phyloP scores from a whole-genome alignment of 208 protist genomes.

The Crithidia mellificae region DNA sequence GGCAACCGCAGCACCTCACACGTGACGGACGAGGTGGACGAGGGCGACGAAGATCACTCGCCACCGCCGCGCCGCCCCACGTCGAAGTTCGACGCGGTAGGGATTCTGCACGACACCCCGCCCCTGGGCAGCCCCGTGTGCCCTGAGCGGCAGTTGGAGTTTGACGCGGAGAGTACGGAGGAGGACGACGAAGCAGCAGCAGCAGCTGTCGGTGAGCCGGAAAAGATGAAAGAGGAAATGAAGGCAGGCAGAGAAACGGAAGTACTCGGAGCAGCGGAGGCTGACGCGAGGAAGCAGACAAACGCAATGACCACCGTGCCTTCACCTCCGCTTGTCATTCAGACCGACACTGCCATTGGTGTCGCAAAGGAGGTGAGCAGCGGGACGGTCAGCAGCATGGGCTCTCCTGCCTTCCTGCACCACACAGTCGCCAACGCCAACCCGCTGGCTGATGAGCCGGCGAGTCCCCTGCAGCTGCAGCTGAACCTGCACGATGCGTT shows the following conservation, averaged over 20 bases:
- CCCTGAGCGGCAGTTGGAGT: slow-evolving; percentile 6
- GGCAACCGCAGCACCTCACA: no score
- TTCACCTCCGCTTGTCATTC: background rate
- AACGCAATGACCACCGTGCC: background rate
- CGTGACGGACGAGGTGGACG: background rate
- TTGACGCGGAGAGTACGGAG: background rate
- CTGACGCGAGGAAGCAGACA: no score
- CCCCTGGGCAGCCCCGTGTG: background rate
- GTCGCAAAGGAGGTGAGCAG: background rate
- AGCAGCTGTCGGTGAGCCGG: background rate
- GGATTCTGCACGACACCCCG: background rate
- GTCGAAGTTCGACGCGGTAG: background rate
- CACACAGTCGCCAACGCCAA: slow-evolving; percentile 8
- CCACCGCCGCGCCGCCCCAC: slow-evolving; percentile 7
- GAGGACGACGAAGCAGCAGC: background rate
- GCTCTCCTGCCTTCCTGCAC: slow-evolving; percentile 11
- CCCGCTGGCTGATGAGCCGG: background rate
- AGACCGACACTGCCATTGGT: background rate
- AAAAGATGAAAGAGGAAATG: no score
- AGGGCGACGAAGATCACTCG: background rate
- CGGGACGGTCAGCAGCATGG: slow-evolving; percentile 7
- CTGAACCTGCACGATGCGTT: background rate
- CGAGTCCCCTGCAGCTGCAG: background rate
- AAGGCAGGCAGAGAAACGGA: no score
- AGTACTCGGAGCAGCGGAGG: no score